Evolutionary conservation across 306 rosid genomes (phyloP).

Genomic region (Dicorynia guianensis): DNA sequence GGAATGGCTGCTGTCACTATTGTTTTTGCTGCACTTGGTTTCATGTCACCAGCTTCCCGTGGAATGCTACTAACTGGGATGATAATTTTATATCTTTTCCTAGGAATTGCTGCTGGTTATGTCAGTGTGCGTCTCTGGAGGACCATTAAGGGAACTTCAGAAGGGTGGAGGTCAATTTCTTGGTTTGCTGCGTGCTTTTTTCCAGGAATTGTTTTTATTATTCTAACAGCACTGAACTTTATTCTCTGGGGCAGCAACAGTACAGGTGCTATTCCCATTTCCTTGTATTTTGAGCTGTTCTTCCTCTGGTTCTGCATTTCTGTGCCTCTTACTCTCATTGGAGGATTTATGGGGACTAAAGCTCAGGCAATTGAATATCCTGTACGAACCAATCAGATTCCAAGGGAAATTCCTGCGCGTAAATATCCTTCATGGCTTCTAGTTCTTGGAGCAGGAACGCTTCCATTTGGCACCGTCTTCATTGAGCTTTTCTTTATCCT

Average conservation of each 20-base stretch:
- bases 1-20: slow-evolving; percentile 94
- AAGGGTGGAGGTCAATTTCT: slow-evolving; percentile 88
- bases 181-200: slow-evolving; percentile 91
- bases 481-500: slow-evolving; percentile 97
- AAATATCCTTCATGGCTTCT: slow-evolving; percentile 98
- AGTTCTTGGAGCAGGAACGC: slow-evolving; percentile 95
- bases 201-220: slow-evolving; percentile 84
- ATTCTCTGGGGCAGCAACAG: slow-evolving; percentile 94
- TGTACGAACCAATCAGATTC: slow-evolving; percentile 93
- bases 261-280: slow-evolving; percentile 95
- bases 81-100: slow-evolving; percentile 92
- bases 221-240: slow-evolving; percentile 84
- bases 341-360: slow-evolving; percentile 88
- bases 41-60: slow-evolving; percentile 68
- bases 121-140: slow-evolving; percentile 93
- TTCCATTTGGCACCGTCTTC: slow-evolving; percentile 97
- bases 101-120: slow-evolving; percentile 88
- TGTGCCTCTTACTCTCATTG: slow-evolving; percentile 91
- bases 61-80: slow-evolving; percentile 95
- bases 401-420: slow-evolving; percentile 90
- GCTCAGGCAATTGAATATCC: slow-evolving; percentile 78
- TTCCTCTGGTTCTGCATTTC: slow-evolving; percentile 97
- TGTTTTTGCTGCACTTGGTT: slow-evolving; percentile 89
- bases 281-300: slow-evolving; percentile 73
- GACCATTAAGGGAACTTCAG: slow-evolving; percentile 86